Conservation (phyloP, 2,329 filamentous ascomycete species). For the Aureobasidium uvarum region DNA sequence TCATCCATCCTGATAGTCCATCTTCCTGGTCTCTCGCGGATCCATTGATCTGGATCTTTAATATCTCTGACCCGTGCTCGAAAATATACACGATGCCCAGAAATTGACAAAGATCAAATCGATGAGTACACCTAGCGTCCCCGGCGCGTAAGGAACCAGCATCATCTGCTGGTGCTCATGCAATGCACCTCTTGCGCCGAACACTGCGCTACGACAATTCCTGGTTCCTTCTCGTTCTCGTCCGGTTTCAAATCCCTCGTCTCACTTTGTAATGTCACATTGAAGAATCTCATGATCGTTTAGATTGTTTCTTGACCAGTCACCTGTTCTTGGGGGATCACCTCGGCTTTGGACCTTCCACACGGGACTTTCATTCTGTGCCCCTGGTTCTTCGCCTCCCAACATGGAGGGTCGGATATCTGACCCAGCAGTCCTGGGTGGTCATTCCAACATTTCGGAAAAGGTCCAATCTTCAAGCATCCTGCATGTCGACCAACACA, state of each 20-base stretch:
- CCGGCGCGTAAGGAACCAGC: background rate
- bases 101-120: background rate
- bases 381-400: background rate
- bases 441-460: slow-evolving; percentile 3
- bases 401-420: slow-evolving; percentile 5
- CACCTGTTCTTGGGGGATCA: background rate
- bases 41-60: background rate
- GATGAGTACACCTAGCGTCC: background rate
- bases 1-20: background rate
- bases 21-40: background rate
- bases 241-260: slow-evolving; percentile 2
- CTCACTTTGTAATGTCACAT: background rate
- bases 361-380: background rate
- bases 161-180: slow-evolving; percentile 4
- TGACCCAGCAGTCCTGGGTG: background rate
- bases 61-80: background rate
- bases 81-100: background rate
- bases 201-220: background rate
- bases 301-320: background rate
- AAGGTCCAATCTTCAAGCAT: background rate
- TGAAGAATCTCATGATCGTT: background rate
- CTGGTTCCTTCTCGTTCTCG: background rate
- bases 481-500: slow-evolving; percentile 13
- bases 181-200: slow-evolving; percentile 18
- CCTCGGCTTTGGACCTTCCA: slow-evolving; percentile 3